Base-by-base conservation (phyloP, 805 yeast genomes). In the Ogataea angusta region DNA sequence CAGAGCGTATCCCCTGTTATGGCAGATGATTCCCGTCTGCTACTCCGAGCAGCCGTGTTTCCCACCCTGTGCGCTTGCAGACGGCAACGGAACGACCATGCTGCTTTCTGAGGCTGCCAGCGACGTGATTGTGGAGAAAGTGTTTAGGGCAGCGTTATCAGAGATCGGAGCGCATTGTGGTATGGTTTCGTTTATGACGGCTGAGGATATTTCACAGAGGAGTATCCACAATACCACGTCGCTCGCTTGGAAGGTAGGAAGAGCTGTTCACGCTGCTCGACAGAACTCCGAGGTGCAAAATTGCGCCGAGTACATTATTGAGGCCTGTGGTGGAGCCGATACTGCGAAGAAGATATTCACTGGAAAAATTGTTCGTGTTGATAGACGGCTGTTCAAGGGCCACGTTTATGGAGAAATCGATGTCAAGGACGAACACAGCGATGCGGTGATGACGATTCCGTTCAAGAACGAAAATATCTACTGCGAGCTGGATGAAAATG, bases 401-500 rank as follows among this genome's bases (percentile, higher is more conserved):
- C 70, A 70, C 44, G 64, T 63, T 4, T 68, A 60, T 47, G 76
- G 76, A 12, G 66, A 64, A 36, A 70, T 69, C 18, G 51, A 54
- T 10, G 36, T 56, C 17, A 52, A 56, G 34, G 41, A 40, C 7
- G 40, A 41, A 6, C 38, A 32, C 3, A 34, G 60, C 49, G 39
- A 50, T 6, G 25, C 19, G 21, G 26, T 30, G 16, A 30, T 43
- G 34, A 34, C 41, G 18, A 66, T 70, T 31, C 73, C 74, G 16
- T 71, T 69, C 61, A 68, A 70, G 48, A 70, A 71, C 45, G 75
- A 70, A 45, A 70, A 70, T 49, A 64, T 70, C 4, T 26, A 52
- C 53, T 12, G 69, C 66, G 22, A 54, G 48, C 35, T 32, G 51
- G 10, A 46, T 50, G 19, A 51, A 46, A 19, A 39, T 36, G 14